Percentiles rank a stretch among this genome's conserved stretches.
These are phyloP conservation scores for Naganishia vishniacii DNA, from an alignment of 768 basidiomycete genomes.

Conservation along the genomic window DNA sequence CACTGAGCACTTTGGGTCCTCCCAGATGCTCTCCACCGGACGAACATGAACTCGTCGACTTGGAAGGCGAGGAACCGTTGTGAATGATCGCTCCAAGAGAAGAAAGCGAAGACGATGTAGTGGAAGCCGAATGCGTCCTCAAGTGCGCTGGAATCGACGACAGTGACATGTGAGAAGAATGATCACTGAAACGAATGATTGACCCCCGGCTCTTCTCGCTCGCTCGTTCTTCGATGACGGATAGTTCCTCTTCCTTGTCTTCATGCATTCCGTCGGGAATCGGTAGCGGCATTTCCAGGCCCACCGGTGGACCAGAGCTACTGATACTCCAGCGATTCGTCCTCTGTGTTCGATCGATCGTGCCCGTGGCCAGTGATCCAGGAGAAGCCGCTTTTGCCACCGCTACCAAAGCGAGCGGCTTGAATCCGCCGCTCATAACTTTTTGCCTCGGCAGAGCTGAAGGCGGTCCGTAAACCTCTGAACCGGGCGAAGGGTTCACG, in stretches of 20 bases:
- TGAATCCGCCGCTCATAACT: slow-evolving; percentile 17
- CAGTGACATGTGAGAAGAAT: slow-evolving; percentile 4
- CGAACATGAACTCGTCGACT: slow-evolving; percentile 23
- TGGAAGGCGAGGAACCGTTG: slow-evolving; percentile 11
- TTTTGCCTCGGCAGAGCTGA: background rate
- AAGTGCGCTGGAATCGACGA: slow-evolving; percentile 25
- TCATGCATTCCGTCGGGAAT: background rate
- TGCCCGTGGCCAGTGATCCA: background rate
- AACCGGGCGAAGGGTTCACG: background rate
- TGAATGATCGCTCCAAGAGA: slow-evolving; percentile 25
- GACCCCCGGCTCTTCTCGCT: slow-evolving; percentile 20
- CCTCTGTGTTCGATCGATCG: background rate
- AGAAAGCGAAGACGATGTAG: slow-evolving; percentile 23
- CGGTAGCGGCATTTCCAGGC: background rate
- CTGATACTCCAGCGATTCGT: slow-evolving; percentile 16
- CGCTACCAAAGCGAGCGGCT: slow-evolving; percentile 19
- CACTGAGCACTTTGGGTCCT: slow-evolving; percentile 23
- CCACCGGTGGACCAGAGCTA: background rate
- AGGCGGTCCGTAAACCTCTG: background rate
- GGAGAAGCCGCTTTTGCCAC: slow-evolving; percentile 1
- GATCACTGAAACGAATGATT: background rate
- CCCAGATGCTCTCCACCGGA: slow-evolving; percentile 27
- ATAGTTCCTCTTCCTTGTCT: slow-evolving; percentile 18
- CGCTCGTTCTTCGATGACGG: slow-evolving; percentile 13
- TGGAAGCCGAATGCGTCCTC: slow-evolving; percentile 25